A percentile compares a stretch with the other conserved stretches of the same genome.
Conservation (phyloP, 768 basidiomycete species). For the Terana coerulea region DNA sequence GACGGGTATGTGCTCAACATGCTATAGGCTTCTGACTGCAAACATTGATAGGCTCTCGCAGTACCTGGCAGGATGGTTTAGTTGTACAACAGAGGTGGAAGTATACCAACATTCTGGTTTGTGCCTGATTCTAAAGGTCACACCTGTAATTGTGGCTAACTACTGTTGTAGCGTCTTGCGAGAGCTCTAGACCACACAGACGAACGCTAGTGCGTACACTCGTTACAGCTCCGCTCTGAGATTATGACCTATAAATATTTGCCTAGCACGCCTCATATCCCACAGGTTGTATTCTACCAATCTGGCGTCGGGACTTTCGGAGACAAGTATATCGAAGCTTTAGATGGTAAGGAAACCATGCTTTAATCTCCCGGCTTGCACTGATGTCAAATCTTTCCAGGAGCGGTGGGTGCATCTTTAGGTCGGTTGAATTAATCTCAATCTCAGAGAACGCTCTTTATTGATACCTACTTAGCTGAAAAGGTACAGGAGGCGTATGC, state of each 20-base stretch:
- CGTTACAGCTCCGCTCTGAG: not conserved
- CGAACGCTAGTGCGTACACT: conserved; percentile 26
- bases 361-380: not conserved
- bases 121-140: not conserved
- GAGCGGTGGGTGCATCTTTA: conserved; percentile 58
- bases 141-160: not conserved
- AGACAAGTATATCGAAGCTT: conserved; percentile 53
- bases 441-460: conserved; percentile 2
- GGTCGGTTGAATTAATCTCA: conserved; percentile 34
- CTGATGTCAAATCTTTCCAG: conserved; percentile 31
- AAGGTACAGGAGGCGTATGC: conserved; percentile 78
- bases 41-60: conserved; percentile 21
- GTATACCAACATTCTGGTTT: conserved; percentile 30
- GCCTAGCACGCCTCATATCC: conserved; percentile 16
- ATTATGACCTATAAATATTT: not conserved
- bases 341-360: conserved; percentile 43
- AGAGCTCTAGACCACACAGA: conserved; percentile 29
- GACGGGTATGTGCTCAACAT: conserved; percentile 51
- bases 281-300: conserved; percentile 32
- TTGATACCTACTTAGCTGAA: conserved; percentile 38
- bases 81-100: conserved; percentile 26
- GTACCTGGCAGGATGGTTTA: conserved; percentile 69
- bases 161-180: conserved; percentile 23
- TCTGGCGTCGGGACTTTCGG: conserved; percentile 49
- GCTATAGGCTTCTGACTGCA: not conserved